Percentiles rank a stretch among this genome's conserved stretches.
phyloP scores from a whole-genome alignment of 495 filamentous ascomycete genomes.

The Xylaria palmicola region DNA sequence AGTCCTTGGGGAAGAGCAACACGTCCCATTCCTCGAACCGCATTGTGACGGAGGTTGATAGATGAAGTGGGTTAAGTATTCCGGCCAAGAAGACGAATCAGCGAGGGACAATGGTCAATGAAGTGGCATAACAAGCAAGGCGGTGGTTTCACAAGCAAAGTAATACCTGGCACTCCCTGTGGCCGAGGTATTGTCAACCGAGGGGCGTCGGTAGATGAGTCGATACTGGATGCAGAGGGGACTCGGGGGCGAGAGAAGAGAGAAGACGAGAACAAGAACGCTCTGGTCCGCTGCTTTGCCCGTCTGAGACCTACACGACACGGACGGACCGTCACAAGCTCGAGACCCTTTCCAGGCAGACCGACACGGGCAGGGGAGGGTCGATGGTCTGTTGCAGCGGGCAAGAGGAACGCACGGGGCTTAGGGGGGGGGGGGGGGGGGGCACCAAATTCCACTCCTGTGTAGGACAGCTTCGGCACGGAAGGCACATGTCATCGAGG shows the following conservation, averaged over 20 bases:
- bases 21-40: conserved; percentile 86
- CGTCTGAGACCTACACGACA: neutral
- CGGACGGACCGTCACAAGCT: no score
- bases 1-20: conserved; percentile 68
- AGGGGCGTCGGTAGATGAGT: conserved; percentile 12
- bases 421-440: no score
- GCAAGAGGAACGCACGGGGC: no score
- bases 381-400: no score
- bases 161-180: conserved; percentile 3
- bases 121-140: conserved; percentile 19
- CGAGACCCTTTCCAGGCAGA: no score
- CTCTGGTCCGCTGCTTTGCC: neutral
- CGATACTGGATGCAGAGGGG: conserved; percentile 14
- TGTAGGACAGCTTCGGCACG: no score
- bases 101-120: conserved; percentile 22
- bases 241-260: neutral
- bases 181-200: conserved; percentile 15
- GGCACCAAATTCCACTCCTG: no score
- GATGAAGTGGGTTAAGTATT: conserved; percentile 23
- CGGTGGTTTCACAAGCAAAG: conserved; percentile 11
- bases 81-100: conserved; percentile 22
- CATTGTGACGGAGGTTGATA: conserved; percentile 50
- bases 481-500: no score
- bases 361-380: no score
- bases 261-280: neutral